A percentile compares a stretch with the other conserved stretches of the same genome.
Evolutionary conservation across 1,284 basidiomycete genomes (phyloP).

Genomic region (Bjerkandera adusta): DNA sequence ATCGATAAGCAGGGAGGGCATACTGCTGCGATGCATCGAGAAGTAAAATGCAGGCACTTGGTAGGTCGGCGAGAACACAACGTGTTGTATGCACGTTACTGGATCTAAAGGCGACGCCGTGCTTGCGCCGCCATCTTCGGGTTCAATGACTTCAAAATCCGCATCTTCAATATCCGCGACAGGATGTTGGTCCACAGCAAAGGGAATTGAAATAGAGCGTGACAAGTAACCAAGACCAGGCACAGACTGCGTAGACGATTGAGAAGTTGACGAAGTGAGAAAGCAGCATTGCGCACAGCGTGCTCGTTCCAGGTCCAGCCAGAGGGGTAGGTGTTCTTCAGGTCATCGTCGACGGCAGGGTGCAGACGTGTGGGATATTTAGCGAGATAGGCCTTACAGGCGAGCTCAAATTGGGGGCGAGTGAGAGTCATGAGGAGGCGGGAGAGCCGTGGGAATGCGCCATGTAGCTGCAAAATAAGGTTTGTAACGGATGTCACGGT

Average conservation of each 20-base stretch:
- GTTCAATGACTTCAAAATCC: constrained; percentile 16
- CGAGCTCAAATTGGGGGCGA: constrained; percentile 59
- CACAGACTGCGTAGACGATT: constrained; percentile 28
- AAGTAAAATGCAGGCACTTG: constrained; percentile 82
- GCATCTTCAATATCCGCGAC: constrained; percentile 1
- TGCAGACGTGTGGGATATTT: constrained; percentile 21
- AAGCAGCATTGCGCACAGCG: constrained; percentile 36
- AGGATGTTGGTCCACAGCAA: neutral
- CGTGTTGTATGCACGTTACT: constrained; percentile 53
- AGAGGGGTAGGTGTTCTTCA: constrained; percentile 14
- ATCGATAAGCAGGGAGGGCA: constrained; percentile 30
- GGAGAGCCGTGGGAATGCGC: constrained; percentile 38
- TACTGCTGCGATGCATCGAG: constrained; percentile 61
- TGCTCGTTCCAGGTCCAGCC: constrained; percentile 59
- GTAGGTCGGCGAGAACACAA: constrained; percentile 73
- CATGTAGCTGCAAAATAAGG: constrained; percentile 27
- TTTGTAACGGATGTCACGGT: constrained; percentile 24
- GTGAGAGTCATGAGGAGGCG: constrained; percentile 41
- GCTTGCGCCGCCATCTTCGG: constrained; percentile 37
- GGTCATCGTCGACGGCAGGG: constrained; percentile 1
- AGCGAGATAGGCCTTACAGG: constrained; percentile 52
- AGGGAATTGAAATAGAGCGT: constrained; percentile 30
- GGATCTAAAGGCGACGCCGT: constrained; percentile 22
- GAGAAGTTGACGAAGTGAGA: constrained; percentile 5
- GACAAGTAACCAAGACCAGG: constrained; percentile 48